Evolutionary conservation across 805 yeast species (phyloP).

Genomic region (Saccharomycopsis schoenii): DNA sequence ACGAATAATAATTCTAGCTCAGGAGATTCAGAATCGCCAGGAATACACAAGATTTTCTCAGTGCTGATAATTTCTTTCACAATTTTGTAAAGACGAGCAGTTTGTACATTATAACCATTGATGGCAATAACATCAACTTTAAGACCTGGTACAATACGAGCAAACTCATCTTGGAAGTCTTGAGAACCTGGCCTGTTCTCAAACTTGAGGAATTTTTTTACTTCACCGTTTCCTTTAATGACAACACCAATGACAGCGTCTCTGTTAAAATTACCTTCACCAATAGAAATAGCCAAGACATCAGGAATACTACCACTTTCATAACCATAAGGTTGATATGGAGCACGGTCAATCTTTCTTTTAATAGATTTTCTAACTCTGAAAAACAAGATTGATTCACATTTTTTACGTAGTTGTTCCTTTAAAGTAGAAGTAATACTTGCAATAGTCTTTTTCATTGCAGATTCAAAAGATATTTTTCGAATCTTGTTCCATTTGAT

Average conservation of each 20-base stretch:
- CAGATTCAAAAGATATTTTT: slow-evolving; percentile 51
- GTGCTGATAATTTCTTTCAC: slow-evolving; percentile 46
- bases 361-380: slow-evolving; percentile 63
- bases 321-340: slow-evolving; percentile 71
- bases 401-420: slow-evolving; percentile 67
- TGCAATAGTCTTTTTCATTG: slow-evolving; percentile 58
- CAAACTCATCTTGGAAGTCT: slow-evolving; percentile 58
- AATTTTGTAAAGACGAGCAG: slow-evolving; percentile 50
- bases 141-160: slow-evolving; percentile 47
- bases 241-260: slow-evolving; percentile 83
- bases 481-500: slow-evolving; percentile 76
- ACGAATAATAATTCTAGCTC: slow-evolving; percentile 68
- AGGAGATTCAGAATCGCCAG: slow-evolving; percentile 34
- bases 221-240: slow-evolving; percentile 71
- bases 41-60: slow-evolving; percentile 34
- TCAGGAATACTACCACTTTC: slow-evolving; percentile 78
- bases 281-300: slow-evolving; percentile 73
- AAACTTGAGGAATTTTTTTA: slow-evolving; percentile 67
- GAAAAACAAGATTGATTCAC: slow-evolving; percentile 59
- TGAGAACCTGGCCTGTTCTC: slow-evolving; percentile 54
- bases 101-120: slow-evolving; percentile 74
- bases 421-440: slow-evolving; percentile 67
- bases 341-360: slow-evolving; percentile 82
- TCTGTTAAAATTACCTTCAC: slow-evolving; percentile 69
- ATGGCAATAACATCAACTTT: slow-evolving; percentile 87